phyloP scores from a whole-genome alignment of 331 rosid genomes.

The Ulmus americana region DNA sequence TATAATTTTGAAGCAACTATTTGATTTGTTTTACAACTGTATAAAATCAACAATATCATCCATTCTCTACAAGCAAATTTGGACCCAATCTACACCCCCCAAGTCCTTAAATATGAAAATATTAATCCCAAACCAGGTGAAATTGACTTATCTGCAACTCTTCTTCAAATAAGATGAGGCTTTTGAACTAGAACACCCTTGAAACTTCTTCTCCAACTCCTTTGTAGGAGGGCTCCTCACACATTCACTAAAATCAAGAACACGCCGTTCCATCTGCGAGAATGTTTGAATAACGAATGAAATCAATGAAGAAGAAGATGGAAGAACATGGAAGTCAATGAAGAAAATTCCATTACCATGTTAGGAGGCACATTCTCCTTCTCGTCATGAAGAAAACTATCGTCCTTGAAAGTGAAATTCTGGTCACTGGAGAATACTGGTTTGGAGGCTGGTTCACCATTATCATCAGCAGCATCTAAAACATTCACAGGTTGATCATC shows the following conservation, averaged over 20 bases:
- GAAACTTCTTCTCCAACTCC: constrained; percentile 31
- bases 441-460: constrained; percentile 49
- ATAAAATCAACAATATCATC: neutral
- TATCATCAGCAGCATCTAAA: constrained; percentile 55
- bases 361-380: constrained; percentile 41
- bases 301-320: neutral
- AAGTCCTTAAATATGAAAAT: constrained; percentile 14
- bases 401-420: constrained; percentile 11
- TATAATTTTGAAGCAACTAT: neutral
- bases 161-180: constrained; percentile 70
- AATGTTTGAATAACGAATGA: neutral
- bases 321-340: neutral
- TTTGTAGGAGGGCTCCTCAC: constrained; percentile 48
- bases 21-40: neutral
- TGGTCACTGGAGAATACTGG: neutral
- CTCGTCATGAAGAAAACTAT: constrained; percentile 22
- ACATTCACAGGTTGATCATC: constrained; percentile 70
- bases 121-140: no score
- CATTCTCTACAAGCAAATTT: neutral
- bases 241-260: constrained; percentile 87
- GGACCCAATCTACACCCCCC: constrained; percentile 6
- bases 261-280: constrained; percentile 69
- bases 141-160: constrained; percentile 46
- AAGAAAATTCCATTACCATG: constrained; percentile 36
- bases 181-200: constrained; percentile 42